Evolutionary conservation across 441 rosid genomes (phyloP), one percentile per base, ranked within the genome.

Genomic region (Aquilaria agallochum): DNA sequence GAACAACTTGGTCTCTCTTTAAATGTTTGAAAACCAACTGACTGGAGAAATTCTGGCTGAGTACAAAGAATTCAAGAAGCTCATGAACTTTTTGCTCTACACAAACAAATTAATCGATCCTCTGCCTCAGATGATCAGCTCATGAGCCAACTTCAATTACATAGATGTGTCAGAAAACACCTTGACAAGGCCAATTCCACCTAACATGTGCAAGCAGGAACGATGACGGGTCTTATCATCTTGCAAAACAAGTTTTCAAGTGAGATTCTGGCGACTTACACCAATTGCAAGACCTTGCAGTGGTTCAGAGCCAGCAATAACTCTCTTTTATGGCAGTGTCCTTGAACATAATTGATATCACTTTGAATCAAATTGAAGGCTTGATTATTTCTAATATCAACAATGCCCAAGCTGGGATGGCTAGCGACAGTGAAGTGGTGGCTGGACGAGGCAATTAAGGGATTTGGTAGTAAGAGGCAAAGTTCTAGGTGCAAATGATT

Each of bases 131-230:
- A 75, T 77, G 65, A 80, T 94, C 3, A 96, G 98, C 53, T 90
- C 96, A 1, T 80, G 93, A 78, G 71, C 96, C 3, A 42, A 86
- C 13, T 91, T 94, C 5, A 70, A 74, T 78, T 89, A 44, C 87
- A 83, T 94, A 61, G 99, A 94, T 45, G 92, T 87, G 1, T 87
- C 97, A 0, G 96, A 87, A 71, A 90, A 94, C 76, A 46, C 59
- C 11, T 46, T 94, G 69, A 80, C 85, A 0, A 97, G 99, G 47
- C 61, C 88, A 7, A 86, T 94, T 60, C 99, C 99, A 6, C 92
- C 96, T 0, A 74, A 87, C 58, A 94, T 94, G 97, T 94, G 99
- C 74, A 84, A 84, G 69, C 63, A 65, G 14, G 97, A 62, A 80
- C 79, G 53, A 87, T 91, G 99, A 77, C 0, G 62, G 71, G 8